Percentiles rank a stretch among this genome's conserved stretches.
These are phyloP conservation scores for Epithele typhae DNA, from an alignment of 768 basidiomycete species.

Conservation along the genomic window DNA sequence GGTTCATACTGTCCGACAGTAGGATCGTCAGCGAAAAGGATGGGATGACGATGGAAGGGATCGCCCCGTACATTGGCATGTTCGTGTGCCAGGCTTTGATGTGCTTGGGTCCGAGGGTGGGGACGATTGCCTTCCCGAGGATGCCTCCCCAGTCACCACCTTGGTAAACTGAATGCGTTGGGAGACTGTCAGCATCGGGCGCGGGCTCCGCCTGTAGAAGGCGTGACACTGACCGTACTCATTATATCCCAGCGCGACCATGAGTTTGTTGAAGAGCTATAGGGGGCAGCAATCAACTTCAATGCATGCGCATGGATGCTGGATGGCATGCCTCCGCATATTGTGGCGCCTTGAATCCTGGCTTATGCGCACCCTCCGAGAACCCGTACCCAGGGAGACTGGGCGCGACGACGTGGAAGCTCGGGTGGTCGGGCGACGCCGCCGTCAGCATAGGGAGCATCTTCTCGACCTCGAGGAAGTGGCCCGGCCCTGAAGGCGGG, in stretches of 20 bases:
- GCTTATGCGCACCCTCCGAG: too few relatives aligned
- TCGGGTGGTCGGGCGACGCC: too few relatives aligned
- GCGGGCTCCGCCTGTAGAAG: not conserved
- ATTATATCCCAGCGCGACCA: constrained; percentile 26
- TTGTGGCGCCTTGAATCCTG: constrained; percentile 45
- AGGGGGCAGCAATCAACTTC: too few relatives aligned
- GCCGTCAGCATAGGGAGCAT: too few relatives aligned
- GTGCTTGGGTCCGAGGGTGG: constrained; percentile 35
- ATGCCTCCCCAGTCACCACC: constrained; percentile 41
- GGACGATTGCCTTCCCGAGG: constrained; percentile 11
- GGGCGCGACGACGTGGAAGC: too few relatives aligned
- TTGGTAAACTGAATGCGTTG: constrained; percentile 23
- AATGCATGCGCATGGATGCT: too few relatives aligned
- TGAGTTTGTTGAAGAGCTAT: constrained; percentile 25
- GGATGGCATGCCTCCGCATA: constrained; percentile 46
- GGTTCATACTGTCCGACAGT: not conserved
- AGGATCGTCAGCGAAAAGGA: not conserved
- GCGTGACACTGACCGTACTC: constrained; percentile 17
- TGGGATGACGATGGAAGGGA: not conserved
- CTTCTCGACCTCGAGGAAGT: too few relatives aligned
- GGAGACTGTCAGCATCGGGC: not conserved
- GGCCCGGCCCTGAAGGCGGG: too few relatives aligned
- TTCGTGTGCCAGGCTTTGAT: constrained; percentile 54
- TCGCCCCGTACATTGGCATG: constrained; percentile 39
- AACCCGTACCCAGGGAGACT: too few relatives aligned